Conservation (phyloP, 495 filamentous ascomycete genomes). For the Penicillium tannophilum region DNA sequence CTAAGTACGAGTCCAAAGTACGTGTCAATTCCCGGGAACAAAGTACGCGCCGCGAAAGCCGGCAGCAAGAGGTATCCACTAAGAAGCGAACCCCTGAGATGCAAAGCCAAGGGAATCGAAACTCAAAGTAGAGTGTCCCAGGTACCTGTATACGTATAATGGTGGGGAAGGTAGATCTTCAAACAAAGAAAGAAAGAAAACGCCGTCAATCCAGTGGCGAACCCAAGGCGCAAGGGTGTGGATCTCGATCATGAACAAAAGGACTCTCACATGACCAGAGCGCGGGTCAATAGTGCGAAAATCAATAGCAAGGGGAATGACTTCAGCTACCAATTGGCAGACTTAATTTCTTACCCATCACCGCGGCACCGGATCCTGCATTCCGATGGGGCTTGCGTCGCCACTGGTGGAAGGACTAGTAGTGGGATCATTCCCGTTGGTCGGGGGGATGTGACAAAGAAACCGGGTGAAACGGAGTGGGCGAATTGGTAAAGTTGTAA, state of each 20-base stretch:
- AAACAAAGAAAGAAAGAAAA: not conserved
- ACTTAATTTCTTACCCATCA: constrained; percentile 36
- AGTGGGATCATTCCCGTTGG: constrained; percentile 28
- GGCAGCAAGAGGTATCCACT: not conserved
- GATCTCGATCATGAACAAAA: not conserved
- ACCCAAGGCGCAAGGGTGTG: not conserved
- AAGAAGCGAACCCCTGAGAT: constrained; percentile 1
- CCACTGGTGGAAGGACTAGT: constrained; percentile 20
- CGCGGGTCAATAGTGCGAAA: constrained; percentile 31
- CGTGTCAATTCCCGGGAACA: constrained; percentile 2
- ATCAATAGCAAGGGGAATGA: constrained; percentile 24
- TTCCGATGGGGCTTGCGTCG: constrained; percentile 36
- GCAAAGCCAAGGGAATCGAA: not conserved
- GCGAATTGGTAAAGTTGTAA: not conserved
- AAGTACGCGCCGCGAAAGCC: not conserved
- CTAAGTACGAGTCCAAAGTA: constrained; percentile 11
- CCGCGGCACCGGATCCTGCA: constrained; percentile 42
- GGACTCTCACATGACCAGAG: constrained; percentile 38
- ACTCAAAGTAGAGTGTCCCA: not conserved
- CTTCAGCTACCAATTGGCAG: constrained; percentile 19
- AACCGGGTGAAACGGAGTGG: constrained; percentile 23
- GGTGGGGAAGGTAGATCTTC: not conserved
- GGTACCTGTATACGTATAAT: not conserved
- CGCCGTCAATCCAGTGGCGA: not conserved
- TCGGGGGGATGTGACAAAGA: constrained; percentile 14